Evolutionary conservation across 352 stramenopile genomes (phyloP).

Genomic region (Pythium apleroticum): DNA sequence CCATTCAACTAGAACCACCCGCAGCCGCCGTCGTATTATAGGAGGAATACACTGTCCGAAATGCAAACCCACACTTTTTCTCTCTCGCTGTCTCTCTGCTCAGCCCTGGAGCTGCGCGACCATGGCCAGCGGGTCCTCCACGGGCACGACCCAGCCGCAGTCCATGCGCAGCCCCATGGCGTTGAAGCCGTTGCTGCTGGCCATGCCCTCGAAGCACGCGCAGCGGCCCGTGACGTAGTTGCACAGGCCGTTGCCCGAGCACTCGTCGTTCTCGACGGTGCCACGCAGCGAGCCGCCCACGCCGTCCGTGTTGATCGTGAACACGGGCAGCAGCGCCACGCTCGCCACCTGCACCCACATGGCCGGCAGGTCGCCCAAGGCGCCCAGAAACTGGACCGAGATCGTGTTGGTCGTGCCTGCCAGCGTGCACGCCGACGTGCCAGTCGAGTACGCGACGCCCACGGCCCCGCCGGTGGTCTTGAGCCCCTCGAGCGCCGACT

Average conservation of each 20-base stretch:
- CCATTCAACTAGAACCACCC: background rate
- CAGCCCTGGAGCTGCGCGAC: constrained; percentile 28
- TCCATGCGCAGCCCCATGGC: constrained; percentile 54
- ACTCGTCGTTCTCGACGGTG: constrained; percentile 69
- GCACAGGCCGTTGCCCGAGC: constrained; percentile 75
- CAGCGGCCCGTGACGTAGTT: constrained; percentile 52
- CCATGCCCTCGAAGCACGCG: constrained; percentile 72
- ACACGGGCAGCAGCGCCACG: constrained; percentile 37
- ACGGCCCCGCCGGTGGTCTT: constrained; percentile 38
- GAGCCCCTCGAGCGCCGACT: constrained; percentile 44
- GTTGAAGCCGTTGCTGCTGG: constrained; percentile 53
- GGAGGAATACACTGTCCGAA: background rate
- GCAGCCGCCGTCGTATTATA: background rate
- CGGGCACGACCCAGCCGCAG: constrained; percentile 54
- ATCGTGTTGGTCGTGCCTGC: constrained; percentile 48
- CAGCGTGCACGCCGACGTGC: constrained; percentile 48
- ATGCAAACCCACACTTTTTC: constrained; percentile 1
- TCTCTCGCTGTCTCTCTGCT: too few relatives aligned
- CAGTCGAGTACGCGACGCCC: constrained; percentile 53
- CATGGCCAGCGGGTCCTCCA: constrained; percentile 40
- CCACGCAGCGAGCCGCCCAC: constrained; percentile 47
- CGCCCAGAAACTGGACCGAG: constrained; percentile 57
- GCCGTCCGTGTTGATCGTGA: constrained; percentile 61
- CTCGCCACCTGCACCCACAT: constrained; percentile 39
- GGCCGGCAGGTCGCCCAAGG: constrained; percentile 55